Conservation (phyloP, 805 yeast species). For the Yarrowia sp. region DNA sequence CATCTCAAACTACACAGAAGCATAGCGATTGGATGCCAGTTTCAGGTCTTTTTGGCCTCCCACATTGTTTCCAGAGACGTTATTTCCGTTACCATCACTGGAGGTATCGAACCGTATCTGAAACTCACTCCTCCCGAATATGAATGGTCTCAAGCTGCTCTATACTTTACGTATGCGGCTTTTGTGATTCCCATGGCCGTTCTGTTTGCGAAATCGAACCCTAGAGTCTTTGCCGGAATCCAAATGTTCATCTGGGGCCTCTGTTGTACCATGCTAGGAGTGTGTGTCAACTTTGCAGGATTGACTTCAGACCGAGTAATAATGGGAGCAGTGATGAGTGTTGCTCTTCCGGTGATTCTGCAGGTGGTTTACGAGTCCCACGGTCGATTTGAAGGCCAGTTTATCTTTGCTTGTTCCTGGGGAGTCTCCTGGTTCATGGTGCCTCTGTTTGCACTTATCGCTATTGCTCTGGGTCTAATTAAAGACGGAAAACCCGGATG, state of each 20-base stretch:
- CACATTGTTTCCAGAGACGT: slow-evolving; percentile 4
- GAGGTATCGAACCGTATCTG: neutral
- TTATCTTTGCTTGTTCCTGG: slow-evolving; percentile 4
- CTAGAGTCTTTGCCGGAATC: neutral
- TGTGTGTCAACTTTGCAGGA: neutral
- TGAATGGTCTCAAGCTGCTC: neutral
- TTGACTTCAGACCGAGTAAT: neutral
- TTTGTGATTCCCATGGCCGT: neutral
- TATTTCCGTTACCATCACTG: neutral
- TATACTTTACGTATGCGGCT: neutral
- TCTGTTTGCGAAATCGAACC: neutral
- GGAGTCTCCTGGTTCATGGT: slow-evolving; percentile 1
- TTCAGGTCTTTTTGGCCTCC: neutral
- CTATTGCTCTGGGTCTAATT: slow-evolving; percentile 3
- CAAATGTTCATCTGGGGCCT: slow-evolving; percentile 4
- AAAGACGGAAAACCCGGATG: neutral
- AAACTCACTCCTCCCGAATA: neutral
- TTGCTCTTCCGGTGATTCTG: neutral
- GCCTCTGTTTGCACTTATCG: neutral
- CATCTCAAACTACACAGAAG: neutral
- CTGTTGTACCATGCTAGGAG: neutral
- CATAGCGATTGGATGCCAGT: neutral
- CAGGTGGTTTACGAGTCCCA: neutral
- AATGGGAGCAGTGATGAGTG: neutral
- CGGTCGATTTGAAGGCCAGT: neutral